Evolutionary conservation across 441 rosid species (phyloP), one percentile per base, ranked within the genome.

Genomic region (Omphalea diandra): DNA sequence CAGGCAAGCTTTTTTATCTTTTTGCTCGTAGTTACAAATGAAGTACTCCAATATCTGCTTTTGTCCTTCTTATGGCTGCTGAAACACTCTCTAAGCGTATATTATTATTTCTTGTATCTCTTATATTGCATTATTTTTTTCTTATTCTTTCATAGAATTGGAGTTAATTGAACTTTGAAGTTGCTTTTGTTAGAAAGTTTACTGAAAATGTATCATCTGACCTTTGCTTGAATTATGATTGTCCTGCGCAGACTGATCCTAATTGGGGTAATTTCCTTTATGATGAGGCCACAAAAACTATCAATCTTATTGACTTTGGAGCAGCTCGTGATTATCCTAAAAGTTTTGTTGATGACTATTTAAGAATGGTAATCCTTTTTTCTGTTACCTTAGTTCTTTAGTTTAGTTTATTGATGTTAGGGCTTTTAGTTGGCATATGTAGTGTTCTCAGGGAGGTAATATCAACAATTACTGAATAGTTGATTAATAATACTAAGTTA

Each of bases 211-310:
- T 43, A 31, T 20, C 22, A 27, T 46, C 33, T 67, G 59, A 4
- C 49, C 5, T 53, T 68, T 40, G 26, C 22, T 35, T 65, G 46
- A 65, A 5, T 57, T 71, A 27, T 50, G 20, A 6, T 55, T 68
- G 40, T 60, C 43, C 64, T 68, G 8, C 79, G 76, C 92, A 92
- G 87, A 95, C 99, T 0, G 99, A 95, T 80, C 99, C 99, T 53
- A 95, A 93, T 75, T 95, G 99, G 99, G 64, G 99, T 65, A 95
- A 93, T 73, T 93, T 95, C 86, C 83, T 95, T 73, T 92, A 83
- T 69, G 82, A 95, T 11, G 96, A 87, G 67, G 62, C 84, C 56
- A 81, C 91, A 66, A 85, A 77, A 72, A 87, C 84, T 63, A 77
- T 93, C 67, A 93, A 90, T 82, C 97, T 95, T 70, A 93, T 95